Evolutionary conservation across 2,329 filamentous ascomycete genomes (phyloP).

Genomic region (Cercospora nicotianae): DNA sequence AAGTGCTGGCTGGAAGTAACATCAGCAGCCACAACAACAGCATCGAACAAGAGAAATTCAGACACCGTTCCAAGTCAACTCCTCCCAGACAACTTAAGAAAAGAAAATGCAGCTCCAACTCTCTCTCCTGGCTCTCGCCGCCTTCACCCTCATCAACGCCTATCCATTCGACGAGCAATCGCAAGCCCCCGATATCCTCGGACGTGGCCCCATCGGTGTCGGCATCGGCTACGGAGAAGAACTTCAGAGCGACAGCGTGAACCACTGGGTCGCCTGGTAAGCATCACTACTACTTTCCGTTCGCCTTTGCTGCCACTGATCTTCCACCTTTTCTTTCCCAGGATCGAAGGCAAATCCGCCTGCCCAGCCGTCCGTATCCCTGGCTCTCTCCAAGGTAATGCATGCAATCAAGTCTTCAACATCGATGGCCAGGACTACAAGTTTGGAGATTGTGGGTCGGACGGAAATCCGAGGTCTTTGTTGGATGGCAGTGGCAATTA

Average conservation of each 20-base stretch:
- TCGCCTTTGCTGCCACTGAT: neutral
- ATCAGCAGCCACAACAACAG: neutral
- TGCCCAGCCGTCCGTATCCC: neutral
- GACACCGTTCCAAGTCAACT: neutral
- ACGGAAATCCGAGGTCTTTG: neutral
- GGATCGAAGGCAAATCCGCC: neutral
- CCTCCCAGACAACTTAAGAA: neutral
- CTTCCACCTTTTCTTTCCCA: neutral
- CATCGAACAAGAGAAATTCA: no score
- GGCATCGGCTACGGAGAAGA: neutral
- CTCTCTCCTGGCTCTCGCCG: neutral
- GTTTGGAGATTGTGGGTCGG: neutral
- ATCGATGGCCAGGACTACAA: neutral
- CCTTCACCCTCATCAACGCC: neutral
- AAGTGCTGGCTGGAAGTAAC: no score
- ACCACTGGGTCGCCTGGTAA: neutral
- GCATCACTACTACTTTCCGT: neutral
- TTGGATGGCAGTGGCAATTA: neutral
- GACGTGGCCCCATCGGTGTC: neutral
- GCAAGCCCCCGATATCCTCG: neutral
- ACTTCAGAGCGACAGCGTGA: neutral
- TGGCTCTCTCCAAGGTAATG: neutral
- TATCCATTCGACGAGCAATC: neutral
- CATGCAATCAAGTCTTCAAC: neutral
- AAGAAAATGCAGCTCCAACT: neutral